These are phyloP conservation scores for Leccinum rimulosum DNA, from an alignment of 768 basidiomycete species.

Conservation along the genomic window DNA sequence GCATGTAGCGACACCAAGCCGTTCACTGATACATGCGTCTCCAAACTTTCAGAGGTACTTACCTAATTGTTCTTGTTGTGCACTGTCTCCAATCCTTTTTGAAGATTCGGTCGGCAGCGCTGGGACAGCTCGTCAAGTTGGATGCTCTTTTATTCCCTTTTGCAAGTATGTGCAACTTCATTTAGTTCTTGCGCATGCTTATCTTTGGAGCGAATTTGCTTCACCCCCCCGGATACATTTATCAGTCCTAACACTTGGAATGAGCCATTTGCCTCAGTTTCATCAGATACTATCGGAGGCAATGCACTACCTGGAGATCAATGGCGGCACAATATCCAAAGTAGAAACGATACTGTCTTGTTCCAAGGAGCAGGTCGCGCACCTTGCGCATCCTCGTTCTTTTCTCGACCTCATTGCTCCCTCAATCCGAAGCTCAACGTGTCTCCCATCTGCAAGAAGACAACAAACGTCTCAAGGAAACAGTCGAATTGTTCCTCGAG, in stretches of 20 bases:
- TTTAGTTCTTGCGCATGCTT: not conserved
- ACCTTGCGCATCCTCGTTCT: not conserved
- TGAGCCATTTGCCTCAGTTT: too few relatives aligned
- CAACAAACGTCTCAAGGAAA: constrained; percentile 64
- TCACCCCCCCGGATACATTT: constrained; percentile 67
- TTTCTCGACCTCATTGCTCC: constrained; percentile 1
- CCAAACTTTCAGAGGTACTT: constrained; percentile 63
- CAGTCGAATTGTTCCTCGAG: constrained; percentile 62
- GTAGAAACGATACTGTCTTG: too few relatives aligned
- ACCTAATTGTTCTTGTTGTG: not conserved
- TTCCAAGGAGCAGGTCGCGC: constrained; percentile 66
- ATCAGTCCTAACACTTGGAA: too few relatives aligned
- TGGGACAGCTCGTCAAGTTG: constrained; percentile 53
- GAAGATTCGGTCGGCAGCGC: constrained; percentile 57
- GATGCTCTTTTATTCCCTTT: constrained; percentile 50
- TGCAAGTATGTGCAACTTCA: constrained; percentile 50
- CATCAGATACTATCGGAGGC: too few relatives aligned
- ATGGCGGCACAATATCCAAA: too few relatives aligned
- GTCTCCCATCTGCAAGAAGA: constrained; percentile 73
- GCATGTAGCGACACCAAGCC: constrained; percentile 65
- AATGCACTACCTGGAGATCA: too few relatives aligned
- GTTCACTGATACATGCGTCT: constrained; percentile 68
- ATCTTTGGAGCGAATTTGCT: constrained; percentile 54
- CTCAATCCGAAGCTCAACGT: constrained; percentile 56
- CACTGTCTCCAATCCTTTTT: not conserved